Evolutionary conservation across 2,329 filamentous ascomycete species (phyloP), one percentile per base, ranked within the genome.

Genomic region (Claviceps paspali): DNA sequence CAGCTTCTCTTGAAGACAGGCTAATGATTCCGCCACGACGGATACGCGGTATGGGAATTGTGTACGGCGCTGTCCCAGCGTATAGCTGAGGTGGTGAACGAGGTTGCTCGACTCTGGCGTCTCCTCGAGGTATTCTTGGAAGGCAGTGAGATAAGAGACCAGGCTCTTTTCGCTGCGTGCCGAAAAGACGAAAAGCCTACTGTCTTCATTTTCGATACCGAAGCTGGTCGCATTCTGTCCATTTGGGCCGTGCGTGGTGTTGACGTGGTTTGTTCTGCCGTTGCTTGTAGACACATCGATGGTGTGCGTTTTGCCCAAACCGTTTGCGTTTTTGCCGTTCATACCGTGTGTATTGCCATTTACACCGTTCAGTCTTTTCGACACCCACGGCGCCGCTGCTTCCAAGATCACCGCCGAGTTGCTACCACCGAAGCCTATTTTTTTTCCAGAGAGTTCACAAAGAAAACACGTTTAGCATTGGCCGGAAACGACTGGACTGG

Each of bases 11-110:
- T 38, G 34, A 12, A 46, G 36, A 4, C 15, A 15, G 18, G 29
- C n/a, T 12, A 38, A 7, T 10, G 42, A 42, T 5, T 24, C 19
- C 4, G 40, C 38, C 3, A 37, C 35, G 3, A 41, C 33, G 10
- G 47, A 36, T 10, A 45, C 27, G 9, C 49, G 43, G 36, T 49
- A 38, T n/a, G 34, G 31, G 35, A 39, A 41, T 22, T 49, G 49
- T 5, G 48, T 49, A 6, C 49, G 49, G 15, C 52, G 45, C 42
- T 53, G 47, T 12, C 49, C 50, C 4, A 55, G 43, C 10, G 52
- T 54, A 41, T 47, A 54, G 28, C 44, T 42, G 10, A 55, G 41
- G 35, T 48, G 33, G 23, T 39, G 45, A 18, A 41, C 6, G 12
- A 49, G 38, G 11, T 33, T 29, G 14, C 7, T 17, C n/a, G 24